Evolutionary conservation across 129 eudicot species (phyloP).

Genomic region (Tanacetum coccineum): DNA sequence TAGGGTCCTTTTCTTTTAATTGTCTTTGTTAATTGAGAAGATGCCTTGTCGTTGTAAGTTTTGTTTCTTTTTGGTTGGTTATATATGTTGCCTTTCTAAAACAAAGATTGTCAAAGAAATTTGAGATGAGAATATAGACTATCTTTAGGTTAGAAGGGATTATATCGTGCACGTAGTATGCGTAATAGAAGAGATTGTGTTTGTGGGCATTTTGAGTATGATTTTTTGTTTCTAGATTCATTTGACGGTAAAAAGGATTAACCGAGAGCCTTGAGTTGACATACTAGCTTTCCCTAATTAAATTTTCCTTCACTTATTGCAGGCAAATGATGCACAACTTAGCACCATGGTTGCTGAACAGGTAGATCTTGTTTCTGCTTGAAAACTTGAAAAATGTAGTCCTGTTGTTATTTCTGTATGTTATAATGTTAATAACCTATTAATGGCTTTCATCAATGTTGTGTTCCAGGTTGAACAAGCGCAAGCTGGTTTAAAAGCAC

Average conservation of each 20-base stretch:
- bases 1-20: no score
- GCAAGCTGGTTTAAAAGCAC: constrained; percentile 91
- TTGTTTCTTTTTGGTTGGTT: no score
- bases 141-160: neutral
- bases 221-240: neutral
- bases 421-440: neutral
- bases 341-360: constrained; percentile 99
- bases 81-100: no score
- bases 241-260: neutral
- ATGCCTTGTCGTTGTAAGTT: no score
- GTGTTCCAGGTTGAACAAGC: constrained; percentile 91
- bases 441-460: no score
- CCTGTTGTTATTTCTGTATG: constrained; percentile 7
- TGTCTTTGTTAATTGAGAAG: no score
- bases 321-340: constrained; percentile 99
- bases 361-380: constrained; percentile 38
- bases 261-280: neutral
- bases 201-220: constrained; percentile 5
- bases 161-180: neutral
- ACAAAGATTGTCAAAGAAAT: no score
- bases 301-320: constrained; percentile 14
- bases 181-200: neutral
- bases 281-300: neutral
- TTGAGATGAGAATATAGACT: neutral
- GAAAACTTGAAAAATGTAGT: neutral